Evolutionary conservation across 2,329 filamentous ascomycete genomes (phyloP), one percentile per base, ranked within the genome.

Genomic region (Fusarium tupiense): DNA sequence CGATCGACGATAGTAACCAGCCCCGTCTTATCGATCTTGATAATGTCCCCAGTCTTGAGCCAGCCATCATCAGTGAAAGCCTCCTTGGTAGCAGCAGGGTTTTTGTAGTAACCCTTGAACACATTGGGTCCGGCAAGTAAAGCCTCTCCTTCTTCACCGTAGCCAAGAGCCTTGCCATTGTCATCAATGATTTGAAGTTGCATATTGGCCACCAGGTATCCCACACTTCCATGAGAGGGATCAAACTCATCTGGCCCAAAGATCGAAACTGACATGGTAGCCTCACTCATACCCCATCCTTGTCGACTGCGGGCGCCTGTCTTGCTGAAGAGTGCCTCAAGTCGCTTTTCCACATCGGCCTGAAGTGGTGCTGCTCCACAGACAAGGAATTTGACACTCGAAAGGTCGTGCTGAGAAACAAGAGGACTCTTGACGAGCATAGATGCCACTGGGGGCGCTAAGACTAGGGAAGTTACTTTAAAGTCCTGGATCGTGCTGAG

Each of bases 211-310:
- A 64, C 53, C 6, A 67, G n/a, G 10, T 59, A 64, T 20, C 64
- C 61, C 14, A 67, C 53, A 3, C 61, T 57, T 35, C 59, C 38
- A n/a, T 61, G 49, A 5, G 38, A 52, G 0, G 61, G 54, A n/a
- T 69, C 66, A 40, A 65, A 65, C 37, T 69, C 62, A 22, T 69
- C 56, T 10, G 66, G 66, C 0, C 47, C 56, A n/a, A 61, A 61
- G 8, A 69, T 40, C 3, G 56, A 66, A 5, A 69, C 22, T 1
- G 62, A 29, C 56, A 66, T 69, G 0, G 62, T 61, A 5, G 66
- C 62, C 8, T 69, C 66, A 7, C 66, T 69, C 62, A 69, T 69
- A 2, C 62, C 66, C 62, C 62, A 66, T 1, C 66, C 62, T 14
- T 69, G 62, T 14, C 66, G 44, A 7, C 47, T 54, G 8, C 44